These are phyloP conservation scores for Brassica nigra DNA, from an alignment of 345 rosid genomes.

Conservation along the genomic window DNA sequence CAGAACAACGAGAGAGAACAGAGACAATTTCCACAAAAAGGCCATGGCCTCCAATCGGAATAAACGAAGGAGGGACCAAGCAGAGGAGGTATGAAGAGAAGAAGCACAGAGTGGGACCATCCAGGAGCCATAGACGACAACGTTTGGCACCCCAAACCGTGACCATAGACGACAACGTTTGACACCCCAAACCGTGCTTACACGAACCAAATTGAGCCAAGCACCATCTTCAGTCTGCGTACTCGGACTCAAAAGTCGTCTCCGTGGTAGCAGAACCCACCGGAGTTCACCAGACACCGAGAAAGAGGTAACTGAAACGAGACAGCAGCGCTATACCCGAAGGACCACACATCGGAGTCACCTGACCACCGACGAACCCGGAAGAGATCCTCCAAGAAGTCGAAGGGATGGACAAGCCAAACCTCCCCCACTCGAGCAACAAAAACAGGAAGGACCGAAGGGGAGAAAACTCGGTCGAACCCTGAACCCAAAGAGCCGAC, in stretches of 20 bases:
- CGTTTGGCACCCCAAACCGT: neutral
- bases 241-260: neutral
- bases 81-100: neutral
- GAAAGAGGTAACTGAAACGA: neutral
- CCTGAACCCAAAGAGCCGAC: neutral
- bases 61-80: neutral
- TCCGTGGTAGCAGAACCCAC: neutral
- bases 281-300: neutral
- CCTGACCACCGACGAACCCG: neutral
- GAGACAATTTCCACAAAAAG: neutral
- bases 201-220: neutral
- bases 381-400: neutral
- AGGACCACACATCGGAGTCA: neutral
- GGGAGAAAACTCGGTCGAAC: neutral
- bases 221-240: neutral
- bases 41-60: neutral
- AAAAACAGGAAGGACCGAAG: neutral
- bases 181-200: neutral
- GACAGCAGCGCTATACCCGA: neutral
- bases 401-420: neutral
- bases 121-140: neutral
- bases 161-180: neutral
- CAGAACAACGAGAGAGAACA: neutral
- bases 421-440: neutral
- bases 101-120: neutral